These are phyloP conservation scores for Vicia sativa DNA, from an alignment of 306 rosid genomes.

Conservation along the genomic window DNA sequence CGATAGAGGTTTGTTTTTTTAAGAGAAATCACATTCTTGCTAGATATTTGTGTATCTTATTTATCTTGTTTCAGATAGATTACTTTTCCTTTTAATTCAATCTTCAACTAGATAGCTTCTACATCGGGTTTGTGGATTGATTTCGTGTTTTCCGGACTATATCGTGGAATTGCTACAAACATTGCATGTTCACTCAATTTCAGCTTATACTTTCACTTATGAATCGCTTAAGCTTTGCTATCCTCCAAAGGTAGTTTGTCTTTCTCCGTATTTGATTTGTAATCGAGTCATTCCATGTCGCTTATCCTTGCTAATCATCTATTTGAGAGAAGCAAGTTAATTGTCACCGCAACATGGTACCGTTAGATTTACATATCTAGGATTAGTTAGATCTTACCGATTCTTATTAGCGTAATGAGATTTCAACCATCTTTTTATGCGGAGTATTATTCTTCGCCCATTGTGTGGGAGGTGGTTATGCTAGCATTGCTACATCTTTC, in stretches of 20 bases:
- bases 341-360: conserved; percentile 15
- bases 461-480: conserved; percentile 88
- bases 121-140: conserved; percentile 34
- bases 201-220: conserved; percentile 86
- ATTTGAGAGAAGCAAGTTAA: conserved; percentile 30
- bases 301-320: conserved; percentile 22
- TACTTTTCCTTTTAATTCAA: conserved; percentile 30
- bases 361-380: conserved; percentile 5
- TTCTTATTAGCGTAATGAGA: conserved; percentile 34
- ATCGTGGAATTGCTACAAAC: conserved; percentile 88
- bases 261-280: conserved; percentile 33
- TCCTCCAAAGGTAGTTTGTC: conserved; percentile 64
- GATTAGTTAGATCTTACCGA: conserved; percentile 22
- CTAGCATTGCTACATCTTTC: conserved; percentile 95
- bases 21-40: conserved; percentile 15
- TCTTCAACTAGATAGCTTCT: conserved; percentile 25
- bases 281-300: conserved; percentile 23
- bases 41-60: conserved; percentile 24
- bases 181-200: conserved; percentile 85
- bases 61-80: conserved; percentile 27
- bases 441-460: conserved; percentile 84
- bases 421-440: conserved; percentile 47
- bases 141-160: conserved; percentile 90
- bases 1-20: conserved; percentile 83
- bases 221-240: conserved; percentile 91